Percentiles rank a stretch among this genome's conserved stretches.
phyloP scores from a whole-genome alignment of 2,329 filamentous ascomycete species.

The Cladosporium sp. region DNA sequence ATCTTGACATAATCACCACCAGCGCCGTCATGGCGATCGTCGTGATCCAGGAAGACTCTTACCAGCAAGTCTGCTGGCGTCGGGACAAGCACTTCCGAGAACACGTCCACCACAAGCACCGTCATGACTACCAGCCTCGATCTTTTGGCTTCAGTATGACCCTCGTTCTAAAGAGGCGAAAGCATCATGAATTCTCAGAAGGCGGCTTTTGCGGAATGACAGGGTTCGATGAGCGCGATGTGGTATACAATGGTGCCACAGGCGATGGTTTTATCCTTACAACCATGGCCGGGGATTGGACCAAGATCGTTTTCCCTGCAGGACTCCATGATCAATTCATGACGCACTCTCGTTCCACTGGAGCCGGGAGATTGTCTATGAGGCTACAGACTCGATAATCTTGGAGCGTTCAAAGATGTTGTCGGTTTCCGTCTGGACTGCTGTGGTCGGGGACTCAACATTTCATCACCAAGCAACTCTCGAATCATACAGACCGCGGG shows the following conservation, averaged over 20 bases:
- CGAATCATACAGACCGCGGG: neutral
- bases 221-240: neutral
- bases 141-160: neutral
- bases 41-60: too few relatives aligned
- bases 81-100: neutral
- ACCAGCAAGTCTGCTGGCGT: neutral
- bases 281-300: neutral
- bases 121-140: neutral
- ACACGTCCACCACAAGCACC: neutral
- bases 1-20: neutral
- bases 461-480: neutral
- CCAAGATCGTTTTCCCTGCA: neutral
- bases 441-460: neutral
- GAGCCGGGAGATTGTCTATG: neutral
- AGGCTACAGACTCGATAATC: neutral
- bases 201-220: neutral
- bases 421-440: neutral
- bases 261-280: neutral
- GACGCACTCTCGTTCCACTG: neutral
- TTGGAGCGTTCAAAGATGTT: neutral
- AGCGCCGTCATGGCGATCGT: neutral
- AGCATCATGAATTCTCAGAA: neutral
- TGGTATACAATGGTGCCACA: neutral
- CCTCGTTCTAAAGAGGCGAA: neutral
- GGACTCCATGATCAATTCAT: neutral